These are phyloP conservation scores for Candida argentea DNA, from an alignment of 805 yeast genomes.

Conservation along the genomic window DNA sequence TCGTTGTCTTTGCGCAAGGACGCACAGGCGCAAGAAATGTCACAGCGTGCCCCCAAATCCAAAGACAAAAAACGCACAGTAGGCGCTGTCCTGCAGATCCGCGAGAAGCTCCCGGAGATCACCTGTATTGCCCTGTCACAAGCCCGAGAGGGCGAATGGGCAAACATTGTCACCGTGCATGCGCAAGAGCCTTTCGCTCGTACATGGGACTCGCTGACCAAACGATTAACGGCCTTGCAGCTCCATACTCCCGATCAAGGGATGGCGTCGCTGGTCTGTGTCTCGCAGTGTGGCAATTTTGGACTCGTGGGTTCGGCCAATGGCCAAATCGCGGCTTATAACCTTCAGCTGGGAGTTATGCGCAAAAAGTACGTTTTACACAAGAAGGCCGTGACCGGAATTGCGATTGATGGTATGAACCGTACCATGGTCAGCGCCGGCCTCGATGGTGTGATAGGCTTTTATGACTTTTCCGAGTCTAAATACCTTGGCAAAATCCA, in stretches of 20 bases:
- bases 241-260: slow-evolving; percentile 73
- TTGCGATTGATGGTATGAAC: slow-evolving; percentile 86
- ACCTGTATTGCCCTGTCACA: slow-evolving; percentile 60
- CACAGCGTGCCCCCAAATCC: slow-evolving; percentile 52
- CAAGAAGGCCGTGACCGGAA: slow-evolving; percentile 76
- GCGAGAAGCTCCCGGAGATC: slow-evolving; percentile 72
- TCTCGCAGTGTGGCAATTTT: slow-evolving; percentile 93
- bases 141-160: slow-evolving; percentile 86
- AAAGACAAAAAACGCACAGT: slow-evolving; percentile 32
- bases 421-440: slow-evolving; percentile 79
- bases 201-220: slow-evolving; percentile 78
- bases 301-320: slow-evolving; percentile 80
- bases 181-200: slow-evolving; percentile 75
- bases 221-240: slow-evolving; percentile 68
- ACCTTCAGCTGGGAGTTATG: slow-evolving; percentile 82
- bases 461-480: slow-evolving; percentile 73
- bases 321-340: slow-evolving; percentile 81
- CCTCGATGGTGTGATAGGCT: slow-evolving; percentile 80
- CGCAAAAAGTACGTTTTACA: slow-evolving; percentile 64
- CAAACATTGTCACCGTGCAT: slow-evolving; percentile 82
- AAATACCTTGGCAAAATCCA: slow-evolving; percentile 55
- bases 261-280: slow-evolving; percentile 59
- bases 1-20: slow-evolving; percentile 87
- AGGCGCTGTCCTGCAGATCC: slow-evolving; percentile 43
- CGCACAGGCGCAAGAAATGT: slow-evolving; percentile 89